Percentiles rank a stretch among this genome's conserved stretches.
phyloP scores from a whole-genome alignment of 345 rosid genomes.

The Noccaea bulbosa region DNA sequence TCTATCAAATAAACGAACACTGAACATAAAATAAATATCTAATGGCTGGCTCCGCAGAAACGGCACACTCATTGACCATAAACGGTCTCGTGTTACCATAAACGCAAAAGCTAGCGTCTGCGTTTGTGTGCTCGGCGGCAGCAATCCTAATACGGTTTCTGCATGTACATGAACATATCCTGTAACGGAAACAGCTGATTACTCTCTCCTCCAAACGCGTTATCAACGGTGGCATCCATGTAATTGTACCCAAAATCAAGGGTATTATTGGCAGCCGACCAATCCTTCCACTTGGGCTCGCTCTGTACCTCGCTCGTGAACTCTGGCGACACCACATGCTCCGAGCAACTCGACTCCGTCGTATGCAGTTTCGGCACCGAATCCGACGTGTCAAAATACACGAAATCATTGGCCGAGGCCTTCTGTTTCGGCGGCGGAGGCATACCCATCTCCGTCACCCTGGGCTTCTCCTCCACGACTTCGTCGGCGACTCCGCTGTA shows the following conservation, averaged over 20 bases:
- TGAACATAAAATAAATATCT: neutral
- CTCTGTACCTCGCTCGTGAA: slow-evolving; percentile 94
- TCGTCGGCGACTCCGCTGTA: slow-evolving; percentile 33
- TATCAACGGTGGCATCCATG: slow-evolving; percentile 52
- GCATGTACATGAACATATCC: slow-evolving; percentile 83
- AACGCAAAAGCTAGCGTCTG: slow-evolving; percentile 7
- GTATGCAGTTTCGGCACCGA: slow-evolving; percentile 86
- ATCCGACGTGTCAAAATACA: slow-evolving; percentile 72
- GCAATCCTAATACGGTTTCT: slow-evolving; percentile 32
- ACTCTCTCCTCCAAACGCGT: slow-evolving; percentile 43
- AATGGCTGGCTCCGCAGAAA: slow-evolving; percentile 29
- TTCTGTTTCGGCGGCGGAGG: slow-evolving; percentile 34
- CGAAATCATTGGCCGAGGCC: slow-evolving; percentile 38
- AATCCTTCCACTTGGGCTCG: slow-evolving; percentile 69
- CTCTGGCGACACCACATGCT: slow-evolving; percentile 90
- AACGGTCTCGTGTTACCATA: slow-evolving; percentile 44
- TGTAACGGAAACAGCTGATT: slow-evolving; percentile 54
- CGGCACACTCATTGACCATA: slow-evolving; percentile 46
- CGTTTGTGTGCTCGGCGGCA: neutral
- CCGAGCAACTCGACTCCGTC: slow-evolving; percentile 96
- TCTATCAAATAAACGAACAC: slow-evolving; percentile 24
- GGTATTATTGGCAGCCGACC: slow-evolving; percentile 46
- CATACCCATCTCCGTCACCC: slow-evolving; percentile 30
- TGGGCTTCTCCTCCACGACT: slow-evolving; percentile 37
- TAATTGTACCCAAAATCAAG: slow-evolving; percentile 56